Evolutionary conservation across 2,329 filamentous ascomycete species (phyloP).

Genomic region (Trichoderma sp.): DNA sequence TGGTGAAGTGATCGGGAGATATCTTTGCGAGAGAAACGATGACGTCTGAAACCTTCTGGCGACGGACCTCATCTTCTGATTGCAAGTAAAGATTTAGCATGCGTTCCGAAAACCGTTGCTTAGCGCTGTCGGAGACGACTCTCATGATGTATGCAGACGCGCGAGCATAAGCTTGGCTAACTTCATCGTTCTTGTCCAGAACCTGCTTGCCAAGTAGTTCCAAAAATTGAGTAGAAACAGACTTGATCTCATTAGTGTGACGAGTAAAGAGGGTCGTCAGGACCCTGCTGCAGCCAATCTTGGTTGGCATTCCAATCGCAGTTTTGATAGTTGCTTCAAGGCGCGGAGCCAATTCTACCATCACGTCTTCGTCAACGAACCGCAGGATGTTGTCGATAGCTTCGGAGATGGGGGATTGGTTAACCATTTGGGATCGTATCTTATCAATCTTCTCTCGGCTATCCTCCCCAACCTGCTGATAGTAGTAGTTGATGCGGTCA

Average conservation of each 20-base stretch:
- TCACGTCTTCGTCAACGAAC: conserved; percentile 73
- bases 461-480: conserved; percentile 83
- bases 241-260: conserved; percentile 70
- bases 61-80: conserved; percentile 72
- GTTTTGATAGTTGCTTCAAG: conserved; percentile 79
- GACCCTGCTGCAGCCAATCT: conserved; percentile 85
- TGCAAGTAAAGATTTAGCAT: conserved; percentile 73
- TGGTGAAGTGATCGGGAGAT: conserved; percentile 82
- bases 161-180: conserved; percentile 83
- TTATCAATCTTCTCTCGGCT: conserved; percentile 90
- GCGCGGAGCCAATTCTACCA: conserved; percentile 68
- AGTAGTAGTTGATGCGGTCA: conserved; percentile 86
- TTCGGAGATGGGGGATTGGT: conserved; percentile 85
- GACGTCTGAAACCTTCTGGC: conserved; percentile 79
- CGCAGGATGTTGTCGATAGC: conserved; percentile 88
- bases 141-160: conserved; percentile 82
- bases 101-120: conserved; percentile 50
- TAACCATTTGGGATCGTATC: conserved; percentile 75
- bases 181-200: conserved; percentile 90
- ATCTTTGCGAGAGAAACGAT: conserved; percentile 79
- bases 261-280: conserved; percentile 82
- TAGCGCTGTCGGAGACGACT: conserved; percentile 48
- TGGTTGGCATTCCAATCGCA: conserved; percentile 87
- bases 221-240: conserved; percentile 73
- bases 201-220: conserved; percentile 76